A percentile compares a stretch with the other conserved stretches of the same genome.
phyloP scores from a whole-genome alignment of 352 stramenopile species.

The Pythium periplocum region DNA sequence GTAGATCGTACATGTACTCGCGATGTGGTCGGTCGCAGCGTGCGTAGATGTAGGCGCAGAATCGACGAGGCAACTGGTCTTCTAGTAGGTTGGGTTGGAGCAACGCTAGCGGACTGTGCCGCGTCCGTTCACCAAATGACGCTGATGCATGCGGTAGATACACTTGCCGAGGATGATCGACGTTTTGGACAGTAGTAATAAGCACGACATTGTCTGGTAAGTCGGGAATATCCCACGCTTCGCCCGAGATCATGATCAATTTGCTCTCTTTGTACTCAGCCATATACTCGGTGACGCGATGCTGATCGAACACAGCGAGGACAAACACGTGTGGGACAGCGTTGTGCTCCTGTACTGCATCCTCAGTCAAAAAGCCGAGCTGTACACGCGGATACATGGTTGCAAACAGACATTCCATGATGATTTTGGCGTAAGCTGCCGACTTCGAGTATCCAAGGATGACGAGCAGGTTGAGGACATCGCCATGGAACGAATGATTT shows the following conservation, averaged over 20 bases:
- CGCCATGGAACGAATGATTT: no score
- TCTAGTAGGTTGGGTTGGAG: constrained; percentile 5
- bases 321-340: background rate
- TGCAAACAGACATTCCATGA: background rate
- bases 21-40: constrained; percentile 40
- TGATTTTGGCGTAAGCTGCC: background rate
- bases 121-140: constrained; percentile 31
- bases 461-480: no score
- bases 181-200: background rate
- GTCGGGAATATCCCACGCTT: constrained; percentile 7
- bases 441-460: no score
- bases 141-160: constrained; percentile 26
- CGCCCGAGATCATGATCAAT: constrained; percentile 18
- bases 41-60: constrained; percentile 50
- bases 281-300: background rate
- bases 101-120: constrained; percentile 20
- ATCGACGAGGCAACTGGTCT: constrained; percentile 8
- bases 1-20: constrained; percentile 46
- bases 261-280: no score
- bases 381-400: background rate
- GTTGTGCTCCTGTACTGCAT: background rate
- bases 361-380: background rate
- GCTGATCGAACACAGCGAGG: constrained; percentile 1
- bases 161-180: background rate
- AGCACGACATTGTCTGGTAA: background rate